phyloP scores from a whole-genome alignment of 2,329 filamentous ascomycete genomes.

The Curvularia spicifera region DNA sequence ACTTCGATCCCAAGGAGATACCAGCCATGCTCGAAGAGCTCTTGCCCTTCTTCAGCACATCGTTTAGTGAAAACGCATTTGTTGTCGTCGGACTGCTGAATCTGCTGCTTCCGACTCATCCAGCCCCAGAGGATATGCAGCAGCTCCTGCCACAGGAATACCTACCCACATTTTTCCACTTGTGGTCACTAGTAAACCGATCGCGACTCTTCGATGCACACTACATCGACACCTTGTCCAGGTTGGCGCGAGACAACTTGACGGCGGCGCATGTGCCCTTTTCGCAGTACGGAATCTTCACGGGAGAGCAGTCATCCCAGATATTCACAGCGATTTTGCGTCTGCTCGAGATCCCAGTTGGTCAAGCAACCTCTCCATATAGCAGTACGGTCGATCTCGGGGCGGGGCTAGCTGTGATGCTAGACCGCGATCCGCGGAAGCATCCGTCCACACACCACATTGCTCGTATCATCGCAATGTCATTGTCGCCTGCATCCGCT shows the following conservation, averaged over 20 bases:
- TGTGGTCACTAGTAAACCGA: conserved; percentile 92
- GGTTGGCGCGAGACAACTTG: conserved; percentile 83
- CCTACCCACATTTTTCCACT: conserved; percentile 91
- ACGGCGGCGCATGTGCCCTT: conserved; percentile 78
- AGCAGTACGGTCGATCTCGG: conserved; percentile 78
- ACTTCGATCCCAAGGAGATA: conserved; percentile 88
- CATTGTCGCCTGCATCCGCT: conserved; percentile 82
- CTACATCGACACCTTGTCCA: conserved; percentile 88
- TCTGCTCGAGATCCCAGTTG: conserved; percentile 92
- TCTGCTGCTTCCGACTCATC: conserved; percentile 82
- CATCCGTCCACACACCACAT: conserved; percentile 92
- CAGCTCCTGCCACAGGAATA: conserved; percentile 88
- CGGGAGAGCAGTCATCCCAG: conserved; percentile 85
- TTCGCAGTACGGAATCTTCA: conserved; percentile 87
- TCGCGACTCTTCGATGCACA: conserved; percentile 86
- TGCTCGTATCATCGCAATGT: conserved; percentile 91
- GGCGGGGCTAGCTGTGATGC: conserved; percentile 80
- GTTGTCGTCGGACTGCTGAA: conserved; percentile 90
- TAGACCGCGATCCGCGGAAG: conserved; percentile 93
- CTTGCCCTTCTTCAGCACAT: conserved; percentile 79
- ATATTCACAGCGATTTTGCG: conserved; percentile 92
- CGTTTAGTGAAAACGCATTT: conserved; percentile 88
- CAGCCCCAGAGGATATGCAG: conserved; percentile 71
- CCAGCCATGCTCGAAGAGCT: conserved; percentile 68
- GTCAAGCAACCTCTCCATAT: conserved; percentile 93